Evolutionary conservation across 768 basidiomycete genomes (phyloP).

Genomic region (Termitomyces sp.): DNA sequence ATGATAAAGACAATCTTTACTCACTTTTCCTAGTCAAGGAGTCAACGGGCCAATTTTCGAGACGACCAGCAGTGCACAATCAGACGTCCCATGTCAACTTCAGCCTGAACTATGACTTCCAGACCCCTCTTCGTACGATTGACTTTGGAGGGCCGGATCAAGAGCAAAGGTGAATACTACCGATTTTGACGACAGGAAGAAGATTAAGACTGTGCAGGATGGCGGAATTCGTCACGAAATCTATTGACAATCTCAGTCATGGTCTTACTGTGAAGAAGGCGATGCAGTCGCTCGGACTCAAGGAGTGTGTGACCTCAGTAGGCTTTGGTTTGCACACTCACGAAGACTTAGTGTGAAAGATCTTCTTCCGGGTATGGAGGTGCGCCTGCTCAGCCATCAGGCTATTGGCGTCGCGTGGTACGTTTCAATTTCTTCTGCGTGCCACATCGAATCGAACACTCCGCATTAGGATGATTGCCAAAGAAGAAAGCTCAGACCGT

Average conservation of each 20-base stretch:
- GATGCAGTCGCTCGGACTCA: constrained; percentile 48
- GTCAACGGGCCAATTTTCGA: background rate
- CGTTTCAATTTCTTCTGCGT: constrained; percentile 7
- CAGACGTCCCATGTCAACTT: constrained; percentile 31
- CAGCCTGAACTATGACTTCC: constrained; percentile 45
- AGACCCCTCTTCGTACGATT: constrained; percentile 44
- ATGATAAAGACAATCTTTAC: background rate
- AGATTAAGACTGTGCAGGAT: constrained; percentile 34
- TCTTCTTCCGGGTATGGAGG: constrained; percentile 64
- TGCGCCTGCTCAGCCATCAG: constrained; percentile 72
- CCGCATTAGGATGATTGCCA: constrained; percentile 59
- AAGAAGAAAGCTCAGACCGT: constrained; percentile 47
- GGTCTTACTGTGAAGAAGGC: constrained; percentile 51
- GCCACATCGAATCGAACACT: background rate
- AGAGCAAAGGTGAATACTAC: constrained; percentile 36
- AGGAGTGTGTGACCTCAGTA: constrained; percentile 33
- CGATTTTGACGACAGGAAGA: background rate
- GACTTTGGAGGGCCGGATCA: constrained; percentile 63
- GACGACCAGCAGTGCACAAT: background rate
- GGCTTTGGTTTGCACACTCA: background rate
- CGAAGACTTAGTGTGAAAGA: constrained; percentile 40
- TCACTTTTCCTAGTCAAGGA: background rate
- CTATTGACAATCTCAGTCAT: constrained; percentile 56
- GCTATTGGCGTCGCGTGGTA: constrained; percentile 75
- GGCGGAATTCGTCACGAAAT: constrained; percentile 58